Conservation (phyloP, 1,284 basidiomycete species). For the Tylopilus sp. region DNA sequence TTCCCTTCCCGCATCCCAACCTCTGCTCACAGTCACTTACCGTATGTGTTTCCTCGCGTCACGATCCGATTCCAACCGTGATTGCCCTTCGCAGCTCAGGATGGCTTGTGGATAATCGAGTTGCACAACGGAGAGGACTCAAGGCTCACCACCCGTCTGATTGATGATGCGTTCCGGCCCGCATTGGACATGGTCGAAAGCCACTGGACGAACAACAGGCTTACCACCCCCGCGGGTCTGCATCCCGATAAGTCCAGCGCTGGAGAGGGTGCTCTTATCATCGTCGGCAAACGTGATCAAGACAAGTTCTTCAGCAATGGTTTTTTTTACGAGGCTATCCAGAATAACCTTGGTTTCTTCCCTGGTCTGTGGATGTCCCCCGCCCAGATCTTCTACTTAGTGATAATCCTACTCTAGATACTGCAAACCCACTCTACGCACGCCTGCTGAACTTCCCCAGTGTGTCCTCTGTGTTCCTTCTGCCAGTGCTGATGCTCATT, state of each 20-base stretch:
- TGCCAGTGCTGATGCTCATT: slow-evolving; percentile 1
- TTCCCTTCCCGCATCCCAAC: slow-evolving; percentile 43
- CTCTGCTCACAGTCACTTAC: slow-evolving; percentile 59
- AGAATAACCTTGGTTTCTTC: slow-evolving; percentile 70
- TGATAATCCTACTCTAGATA: slow-evolving; percentile 35
- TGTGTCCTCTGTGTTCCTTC: slow-evolving; percentile 33
- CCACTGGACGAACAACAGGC: slow-evolving; percentile 64
- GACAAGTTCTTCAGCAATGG: slow-evolving; percentile 92
- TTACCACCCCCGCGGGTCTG: slow-evolving; percentile 32
- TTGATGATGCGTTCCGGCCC: slow-evolving; percentile 61
- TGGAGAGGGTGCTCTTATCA: slow-evolving; percentile 65
- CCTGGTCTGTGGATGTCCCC: slow-evolving; percentile 45
- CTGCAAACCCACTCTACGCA: slow-evolving; percentile 50
- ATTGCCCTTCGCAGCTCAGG: slow-evolving; percentile 44
- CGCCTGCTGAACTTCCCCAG: slow-evolving; percentile 67
- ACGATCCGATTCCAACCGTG: not conserved
- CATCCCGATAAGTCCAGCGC: slow-evolving; percentile 34
- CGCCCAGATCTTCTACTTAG: not conserved
- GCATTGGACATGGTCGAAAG: slow-evolving; percentile 75
- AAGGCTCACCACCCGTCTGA: slow-evolving; percentile 57
- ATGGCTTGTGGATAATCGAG: slow-evolving; percentile 67
- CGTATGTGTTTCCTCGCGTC: slow-evolving; percentile 41
- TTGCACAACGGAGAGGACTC: slow-evolving; percentile 74
- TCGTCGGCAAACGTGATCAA: slow-evolving; percentile 67
- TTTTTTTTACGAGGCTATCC: slow-evolving; percentile 41